Base-by-base conservation (phyloP, 1,139 yeast species). In the Blastobotrys ciferrii region DNA sequence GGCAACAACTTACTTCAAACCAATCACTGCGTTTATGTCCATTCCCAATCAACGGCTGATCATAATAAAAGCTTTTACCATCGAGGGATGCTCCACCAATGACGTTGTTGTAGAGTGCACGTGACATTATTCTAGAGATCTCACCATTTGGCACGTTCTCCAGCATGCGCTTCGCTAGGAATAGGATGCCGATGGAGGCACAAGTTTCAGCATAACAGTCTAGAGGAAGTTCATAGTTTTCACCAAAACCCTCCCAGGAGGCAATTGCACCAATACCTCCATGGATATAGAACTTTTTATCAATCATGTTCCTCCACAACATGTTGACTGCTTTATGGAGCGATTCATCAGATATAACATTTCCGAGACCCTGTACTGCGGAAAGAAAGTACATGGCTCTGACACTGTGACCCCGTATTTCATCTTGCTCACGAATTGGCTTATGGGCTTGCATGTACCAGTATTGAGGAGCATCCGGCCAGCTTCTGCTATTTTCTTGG, bases 221-320 rank as follows among this genome's bases (percentile, higher is more conserved):
- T 60, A 63, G 57, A 43, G 58, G 49, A 28, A 61, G 52, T 15
- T 55, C 62, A 32, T 58, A 61, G 25, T 52, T 43, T 19, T 56
- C 58, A 9, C 63, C 64, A 48, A 61, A 61, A 4, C 65, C 65
- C 54, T 61, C 65, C 61, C 62, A 61, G 35, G 51, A 46, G n/a
- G 30, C 49, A 41, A 58, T 49, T 5, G 64, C 39, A 2, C 65
- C 65, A 47, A 61, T 61, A 7, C 65, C 65, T n/a, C 65, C 65
- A 47, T 56, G 61, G 15, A 61, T 56, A 45, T 59, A 59, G 45
- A 61, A 48, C 45, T 61, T 61, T 12, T 49, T 55, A 42, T 58
- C 61, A 13, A 60, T 49, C 61, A 59, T 58, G 43, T 61, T 58
- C 25, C 53, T 51, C 50, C 59, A 61, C 13, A 61, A 48, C 15